Conservation (phyloP, 345 rosid genomes). For the Lagerstroemia speciosa region DNA sequence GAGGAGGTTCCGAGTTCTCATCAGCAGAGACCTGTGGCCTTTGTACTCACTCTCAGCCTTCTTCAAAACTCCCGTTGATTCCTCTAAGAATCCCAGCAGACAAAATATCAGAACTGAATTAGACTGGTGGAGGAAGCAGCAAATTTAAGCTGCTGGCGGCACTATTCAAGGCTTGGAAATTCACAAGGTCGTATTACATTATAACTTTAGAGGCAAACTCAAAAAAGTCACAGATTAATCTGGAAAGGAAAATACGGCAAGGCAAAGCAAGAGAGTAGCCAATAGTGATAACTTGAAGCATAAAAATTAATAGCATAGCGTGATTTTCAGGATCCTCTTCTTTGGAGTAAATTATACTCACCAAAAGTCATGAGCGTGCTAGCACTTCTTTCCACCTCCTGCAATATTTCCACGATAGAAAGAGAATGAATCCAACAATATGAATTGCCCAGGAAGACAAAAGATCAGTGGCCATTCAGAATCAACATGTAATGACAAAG, state of each 20-base stretch:
- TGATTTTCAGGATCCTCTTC: not conserved
- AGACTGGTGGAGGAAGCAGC: conserved; percentile 1
- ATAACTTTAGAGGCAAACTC: not conserved
- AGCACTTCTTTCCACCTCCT: conserved; percentile 96
- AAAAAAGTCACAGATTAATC: not conserved
- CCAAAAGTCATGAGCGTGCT: conserved; percentile 71
- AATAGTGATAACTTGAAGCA: not conserved
- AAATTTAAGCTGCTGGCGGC: not conserved
- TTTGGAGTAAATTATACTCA: conserved; percentile 28
- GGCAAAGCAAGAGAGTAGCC: not conserved
- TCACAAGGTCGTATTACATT: not conserved
- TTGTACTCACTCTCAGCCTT: conserved; percentile 95
- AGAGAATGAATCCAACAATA: not conserved
- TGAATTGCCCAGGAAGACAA: not conserved
- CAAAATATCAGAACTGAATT: conserved; percentile 1
- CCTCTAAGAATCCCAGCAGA: conserved; percentile 38
- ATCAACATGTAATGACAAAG: not conserved
- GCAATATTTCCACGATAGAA: conserved; percentile 15
- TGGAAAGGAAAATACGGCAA: not conserved
- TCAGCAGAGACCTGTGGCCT: conserved; percentile 76
- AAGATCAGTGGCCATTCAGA: not conserved
- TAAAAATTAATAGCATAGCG: not conserved
- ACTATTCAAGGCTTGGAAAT: not conserved
- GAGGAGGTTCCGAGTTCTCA: conserved; percentile 73
- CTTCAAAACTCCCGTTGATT: conserved; percentile 64